Percentiles rank a stretch among this genome's conserved stretches.
Conservation (phyloP, 169 alveolate genomes). For the Cryptosporidium viatorum region DNA sequence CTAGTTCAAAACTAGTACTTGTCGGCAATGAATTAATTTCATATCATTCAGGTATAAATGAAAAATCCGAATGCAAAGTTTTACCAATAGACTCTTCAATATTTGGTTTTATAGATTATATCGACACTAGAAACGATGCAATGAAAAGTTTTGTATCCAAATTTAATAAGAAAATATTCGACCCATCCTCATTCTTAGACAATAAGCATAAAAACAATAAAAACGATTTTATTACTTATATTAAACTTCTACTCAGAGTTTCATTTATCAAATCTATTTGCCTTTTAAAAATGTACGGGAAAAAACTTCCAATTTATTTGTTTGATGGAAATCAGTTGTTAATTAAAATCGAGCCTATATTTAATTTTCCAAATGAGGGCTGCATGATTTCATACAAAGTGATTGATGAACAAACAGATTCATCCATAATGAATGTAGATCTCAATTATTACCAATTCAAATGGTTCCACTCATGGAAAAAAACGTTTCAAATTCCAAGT, state of each 20-base stretch:
- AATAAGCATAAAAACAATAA: background rate
- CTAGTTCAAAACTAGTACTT: background rate
- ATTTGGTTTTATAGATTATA: slow-evolving; percentile 44
- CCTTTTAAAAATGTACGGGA: slow-evolving; percentile 39
- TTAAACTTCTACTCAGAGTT: slow-evolving; percentile 34
- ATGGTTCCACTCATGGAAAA: slow-evolving; percentile 33
- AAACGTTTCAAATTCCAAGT: background rate
- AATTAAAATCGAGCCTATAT: slow-evolving; percentile 36
- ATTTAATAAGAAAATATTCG: background rate
- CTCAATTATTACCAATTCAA: slow-evolving; percentile 8
- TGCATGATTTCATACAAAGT: slow-evolving; percentile 22
- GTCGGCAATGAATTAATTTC: background rate
- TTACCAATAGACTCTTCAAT: background rate
- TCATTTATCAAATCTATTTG: slow-evolving; percentile 50
- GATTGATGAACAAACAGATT: background rate
- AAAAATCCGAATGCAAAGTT: background rate
- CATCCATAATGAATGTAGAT: background rate
- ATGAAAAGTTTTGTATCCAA: slow-evolving; percentile 4
- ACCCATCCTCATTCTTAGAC: background rate
- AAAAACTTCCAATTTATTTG: slow-evolving; percentile 32
- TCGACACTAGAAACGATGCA: slow-evolving; percentile 14
- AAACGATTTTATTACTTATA: slow-evolving; percentile 5
- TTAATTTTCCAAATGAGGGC: background rate
- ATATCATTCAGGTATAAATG: background rate
- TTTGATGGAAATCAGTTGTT: slow-evolving; percentile 28